Evolutionary conservation across 192 early-diverging fungal genomes (phyloP), one percentile per base, ranked within the genome.

Genomic region (Backusella macrospora): DNA sequence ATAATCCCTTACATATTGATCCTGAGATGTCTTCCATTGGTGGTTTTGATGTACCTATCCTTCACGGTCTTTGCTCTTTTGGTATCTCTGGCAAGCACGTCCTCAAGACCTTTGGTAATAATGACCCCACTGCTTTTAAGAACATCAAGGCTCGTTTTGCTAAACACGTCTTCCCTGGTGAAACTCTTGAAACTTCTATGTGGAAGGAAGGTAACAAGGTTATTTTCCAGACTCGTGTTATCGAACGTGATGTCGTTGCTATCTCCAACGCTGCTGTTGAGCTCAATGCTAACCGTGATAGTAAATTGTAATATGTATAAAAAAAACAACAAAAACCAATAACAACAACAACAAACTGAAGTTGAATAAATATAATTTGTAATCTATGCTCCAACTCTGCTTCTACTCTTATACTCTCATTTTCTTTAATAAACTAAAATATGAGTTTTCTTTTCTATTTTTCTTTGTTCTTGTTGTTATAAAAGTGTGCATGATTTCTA

Each of bases 1-100:
- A 81, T 82, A 99, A 99, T 83, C 98, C 98, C 74, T 86, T 99
- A 73, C 98, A 99, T 80, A 94, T 99, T 76, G 97, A 99, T 82
- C 97, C 98, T 3, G 84, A 89, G 37, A 96, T 99, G 95, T 90
- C 93, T 44, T 86, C 88, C 46, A 87, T 98, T 67, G 98, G 95
- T 67, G 97, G 97, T 18, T 99, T 98, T 82, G 93, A 98, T 45
- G 91, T 92, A 13, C 98, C 98, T 4, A 99, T 99, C 77, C 86
- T 99, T 48, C 98, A 99, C 78, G 97, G 97, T 40, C 87, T 99
- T 73, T 96, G 94, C 86, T 88, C 93, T 10, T 96, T 95, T 81
- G 97, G 96, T 73, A 88, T 96, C 75, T 92, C 96, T 21, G 92
- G 91, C 13, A 96, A 96, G 80, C 96, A 97, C 74, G 87, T 98